Percentiles rank a stretch among this genome's conserved stretches.
phyloP scores from a whole-genome alignment of 345 rosid species.

The Euclidium syriacum region DNA sequence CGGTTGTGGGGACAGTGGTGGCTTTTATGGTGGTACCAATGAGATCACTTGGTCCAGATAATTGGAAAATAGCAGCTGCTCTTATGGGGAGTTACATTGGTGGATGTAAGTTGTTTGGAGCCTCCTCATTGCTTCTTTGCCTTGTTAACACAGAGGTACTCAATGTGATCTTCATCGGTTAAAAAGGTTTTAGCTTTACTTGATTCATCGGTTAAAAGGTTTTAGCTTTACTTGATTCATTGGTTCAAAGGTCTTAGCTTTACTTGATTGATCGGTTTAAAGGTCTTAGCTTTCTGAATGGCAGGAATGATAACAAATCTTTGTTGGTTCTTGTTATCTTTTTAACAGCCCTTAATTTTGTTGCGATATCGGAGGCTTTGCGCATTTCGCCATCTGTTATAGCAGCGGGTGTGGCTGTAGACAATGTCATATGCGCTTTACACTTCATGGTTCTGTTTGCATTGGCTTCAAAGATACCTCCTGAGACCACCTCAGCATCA shows the following conservation, averaged over 20 bases:
- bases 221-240: neutral
- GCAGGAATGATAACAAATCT: neutral
- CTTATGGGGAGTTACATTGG: slow-evolving; percentile 87
- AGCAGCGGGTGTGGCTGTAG: slow-evolving; percentile 81
- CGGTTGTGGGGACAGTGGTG: slow-evolving; percentile 61
- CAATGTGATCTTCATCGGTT: neutral
- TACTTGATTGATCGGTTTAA: neutral
- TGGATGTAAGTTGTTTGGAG: slow-evolving; percentile 49
- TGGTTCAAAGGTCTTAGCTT: neutral
- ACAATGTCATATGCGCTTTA: slow-evolving; percentile 67
- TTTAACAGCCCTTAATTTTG: slow-evolving; percentile 70
- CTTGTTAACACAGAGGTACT: neutral
- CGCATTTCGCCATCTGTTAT: slow-evolving; percentile 67
- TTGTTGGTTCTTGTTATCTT: slow-evolving; percentile 3
- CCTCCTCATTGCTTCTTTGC: slow-evolving; percentile 16
- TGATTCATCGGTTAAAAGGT: neutral
- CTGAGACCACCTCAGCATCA: slow-evolving; percentile 47
- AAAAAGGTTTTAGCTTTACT: neutral
- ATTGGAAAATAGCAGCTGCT: slow-evolving; percentile 92
- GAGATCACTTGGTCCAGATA: slow-evolving; percentile 85
- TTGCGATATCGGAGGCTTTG: slow-evolving; percentile 82
- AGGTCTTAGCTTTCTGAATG: slow-evolving; percentile 12
- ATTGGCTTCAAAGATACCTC: slow-evolving; percentile 59
- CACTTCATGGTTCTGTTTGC: slow-evolving; percentile 64
- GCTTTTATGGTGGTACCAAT: slow-evolving; percentile 71